Percentiles rank a stretch among this genome's conserved stretches.
Conservation (phyloP, 2,329 filamentous ascomycete species). For the Neopestalotiopsis sp. region DNA sequence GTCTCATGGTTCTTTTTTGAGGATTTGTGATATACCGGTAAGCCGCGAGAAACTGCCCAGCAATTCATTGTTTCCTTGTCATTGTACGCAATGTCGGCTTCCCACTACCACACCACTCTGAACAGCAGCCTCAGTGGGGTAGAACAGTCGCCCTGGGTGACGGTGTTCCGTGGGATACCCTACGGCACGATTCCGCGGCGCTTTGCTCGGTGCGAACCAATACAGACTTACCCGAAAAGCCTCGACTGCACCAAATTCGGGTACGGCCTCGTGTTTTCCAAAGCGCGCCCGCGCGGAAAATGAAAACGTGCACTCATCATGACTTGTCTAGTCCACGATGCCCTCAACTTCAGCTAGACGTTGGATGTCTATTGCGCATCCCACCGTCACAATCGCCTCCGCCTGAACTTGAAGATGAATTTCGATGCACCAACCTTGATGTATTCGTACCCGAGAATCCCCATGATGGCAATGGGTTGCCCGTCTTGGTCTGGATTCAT, state of each 20-base stretch:
- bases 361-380: constrained; percentile 48
- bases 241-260: constrained; percentile 18
- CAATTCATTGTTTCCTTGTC: neutral
- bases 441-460: constrained; percentile 36
- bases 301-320: neutral
- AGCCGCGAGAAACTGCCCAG: neutral
- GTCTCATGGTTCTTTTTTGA: neutral
- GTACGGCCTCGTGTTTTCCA: neutral
- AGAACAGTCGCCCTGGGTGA: neutral
- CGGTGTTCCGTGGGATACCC: constrained; percentile 18
- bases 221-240: neutral
- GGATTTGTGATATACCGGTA: neutral
- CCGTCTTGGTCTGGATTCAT: constrained; percentile 52
- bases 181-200: constrained; percentile 18
- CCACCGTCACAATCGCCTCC: constrained; percentile 35
- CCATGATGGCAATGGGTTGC: constrained; percentile 27
- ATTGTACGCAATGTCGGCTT: neutral
- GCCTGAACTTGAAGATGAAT: constrained; percentile 42
- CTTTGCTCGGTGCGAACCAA: constrained; percentile 12
- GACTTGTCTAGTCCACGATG: constrained; percentile 42
- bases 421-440: constrained; percentile 49
- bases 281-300: neutral
- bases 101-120: constrained; percentile 5
- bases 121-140: constrained; percentile 8
- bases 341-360: constrained; percentile 46